Conservation (phyloP, 805 yeast species). For the Yarrowia sp. region DNA sequence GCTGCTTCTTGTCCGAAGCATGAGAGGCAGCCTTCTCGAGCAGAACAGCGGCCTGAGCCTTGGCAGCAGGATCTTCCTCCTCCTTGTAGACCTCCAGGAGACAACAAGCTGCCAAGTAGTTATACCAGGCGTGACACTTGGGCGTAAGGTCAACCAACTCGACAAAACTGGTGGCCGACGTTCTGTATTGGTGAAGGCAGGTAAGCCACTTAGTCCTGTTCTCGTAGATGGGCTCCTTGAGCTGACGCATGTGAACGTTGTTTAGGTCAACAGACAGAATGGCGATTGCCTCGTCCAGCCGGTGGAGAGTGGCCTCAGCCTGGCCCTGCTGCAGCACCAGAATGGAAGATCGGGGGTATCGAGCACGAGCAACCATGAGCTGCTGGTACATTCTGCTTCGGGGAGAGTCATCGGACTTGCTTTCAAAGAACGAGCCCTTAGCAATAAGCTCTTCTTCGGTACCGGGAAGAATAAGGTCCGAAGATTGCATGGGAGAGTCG, state of each 20-base stretch:
- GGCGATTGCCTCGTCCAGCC: conserved; percentile 60
- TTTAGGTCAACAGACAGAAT: conserved; percentile 51
- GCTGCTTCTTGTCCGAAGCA: conserved; percentile 16
- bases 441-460: conserved; percentile 33
- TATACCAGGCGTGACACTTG: conserved; percentile 88
- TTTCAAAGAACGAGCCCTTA: not conserved
- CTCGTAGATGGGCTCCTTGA: conserved; percentile 78
- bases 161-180: conserved; percentile 72
- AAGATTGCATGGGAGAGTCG: conserved; percentile 93
- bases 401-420: conserved; percentile 11
- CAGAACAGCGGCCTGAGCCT: not conserved
- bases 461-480: conserved; percentile 60
- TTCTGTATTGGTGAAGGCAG: conserved; percentile 69
- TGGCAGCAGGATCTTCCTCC: conserved; percentile 9
- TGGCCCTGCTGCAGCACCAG: conserved; percentile 91
- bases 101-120: conserved; percentile 82
- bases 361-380: conserved; percentile 59
- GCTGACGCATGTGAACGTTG: conserved; percentile 78
- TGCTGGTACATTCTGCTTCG: conserved; percentile 32
- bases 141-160: conserved; percentile 67
- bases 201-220: conserved; percentile 77
- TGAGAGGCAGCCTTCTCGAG: conserved; percentile 10
- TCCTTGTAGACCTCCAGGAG: conserved; percentile 74
- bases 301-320: conserved; percentile 63
- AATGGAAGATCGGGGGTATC: conserved; percentile 81